Base-by-base conservation (phyloP, 2,329 filamentous ascomycete genomes). In the Fusarium illudens region DNA sequence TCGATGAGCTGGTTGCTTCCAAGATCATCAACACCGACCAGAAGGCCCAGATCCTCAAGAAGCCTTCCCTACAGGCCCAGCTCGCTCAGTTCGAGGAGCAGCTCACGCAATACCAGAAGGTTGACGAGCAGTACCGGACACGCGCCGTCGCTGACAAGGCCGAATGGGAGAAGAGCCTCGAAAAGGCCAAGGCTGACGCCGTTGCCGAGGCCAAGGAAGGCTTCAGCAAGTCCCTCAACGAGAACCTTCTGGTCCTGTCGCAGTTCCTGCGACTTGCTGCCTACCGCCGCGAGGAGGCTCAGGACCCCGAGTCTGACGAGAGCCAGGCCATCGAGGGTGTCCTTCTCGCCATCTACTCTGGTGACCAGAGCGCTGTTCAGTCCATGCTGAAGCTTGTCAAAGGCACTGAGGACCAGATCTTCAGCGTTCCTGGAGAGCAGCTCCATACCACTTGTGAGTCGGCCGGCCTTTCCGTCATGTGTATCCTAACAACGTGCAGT, bases 11-110 rank as follows among this genome's bases (percentile, higher is more conserved):
- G 56, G 89, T 94, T 57, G 80, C 86, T 19, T 78, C 85, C 60
- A 90, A 88, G 79, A 89, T 93, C 76, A 92, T 95, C 85, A 95
- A 95, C 77, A 77, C 84, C 79, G 92, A 95, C 79, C 92, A 95
- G 80, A 93, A 90, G 80, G 87, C 90, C 11, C 89, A 93, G 77
- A 86, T 90, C 60, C 83, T 90, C 69, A 94, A 93, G 87, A 94
- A 93, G 79, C 92, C 92, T 34, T 82, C 83, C 33, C 87, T 94
- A 29, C 86, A 90, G 75, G 83, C 86, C 58, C 89, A 92, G 80
- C 83, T 93, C 39, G 81, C 84, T 54, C 89, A 92, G 77, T 81
- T 88, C 64, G 91, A 94, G 79, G 91, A 93, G 77, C 91, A 94
- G 81, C 83, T 93, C 48, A 81, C 82, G 58, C 89, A 92, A 77